These are phyloP conservation scores for Biscogniauxia mediterranea DNA, from an alignment of 2,329 filamentous ascomycete genomes.

Conservation along the genomic window DNA sequence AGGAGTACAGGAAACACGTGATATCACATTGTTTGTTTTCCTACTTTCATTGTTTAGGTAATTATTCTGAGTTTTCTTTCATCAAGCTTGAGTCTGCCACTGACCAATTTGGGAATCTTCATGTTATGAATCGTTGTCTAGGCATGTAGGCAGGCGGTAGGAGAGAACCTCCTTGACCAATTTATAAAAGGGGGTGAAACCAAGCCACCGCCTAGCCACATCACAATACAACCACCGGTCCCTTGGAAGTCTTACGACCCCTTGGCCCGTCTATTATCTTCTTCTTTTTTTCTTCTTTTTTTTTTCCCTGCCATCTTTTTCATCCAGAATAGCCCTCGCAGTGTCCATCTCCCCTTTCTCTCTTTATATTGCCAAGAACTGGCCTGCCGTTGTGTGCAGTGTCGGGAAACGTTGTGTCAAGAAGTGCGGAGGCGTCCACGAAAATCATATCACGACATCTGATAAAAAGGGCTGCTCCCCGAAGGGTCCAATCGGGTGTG, in stretches of 20 bases:
- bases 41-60: background rate
- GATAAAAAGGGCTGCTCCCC: background rate
- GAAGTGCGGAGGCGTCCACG: slow-evolving; percentile 17
- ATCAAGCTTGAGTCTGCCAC: background rate
- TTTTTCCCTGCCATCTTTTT: too few relatives aligned
- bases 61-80: background rate
- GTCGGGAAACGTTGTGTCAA: slow-evolving; percentile 13
- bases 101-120: too few relatives aligned
- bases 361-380: slow-evolving; percentile 12
- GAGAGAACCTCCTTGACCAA: too few relatives aligned
- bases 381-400: slow-evolving; percentile 22
- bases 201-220: too few relatives aligned
- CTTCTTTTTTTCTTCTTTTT: background rate
- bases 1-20: slow-evolving; percentile 12
- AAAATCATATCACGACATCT: slow-evolving; percentile 15
- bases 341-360: background rate
- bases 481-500: slow-evolving; percentile 5
- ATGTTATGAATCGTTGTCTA: too few relatives aligned
- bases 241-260: background rate
- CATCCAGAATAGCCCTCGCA: background rate
- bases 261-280: background rate
- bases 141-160: too few relatives aligned
- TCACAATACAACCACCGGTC: background rate
- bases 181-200: too few relatives aligned
- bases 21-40: slow-evolving; percentile 7